Percentiles rank a stretch among this genome's conserved stretches.
Conservation (phyloP, 164 flowering plant genomes). For the Platanus orientalis region DNA sequence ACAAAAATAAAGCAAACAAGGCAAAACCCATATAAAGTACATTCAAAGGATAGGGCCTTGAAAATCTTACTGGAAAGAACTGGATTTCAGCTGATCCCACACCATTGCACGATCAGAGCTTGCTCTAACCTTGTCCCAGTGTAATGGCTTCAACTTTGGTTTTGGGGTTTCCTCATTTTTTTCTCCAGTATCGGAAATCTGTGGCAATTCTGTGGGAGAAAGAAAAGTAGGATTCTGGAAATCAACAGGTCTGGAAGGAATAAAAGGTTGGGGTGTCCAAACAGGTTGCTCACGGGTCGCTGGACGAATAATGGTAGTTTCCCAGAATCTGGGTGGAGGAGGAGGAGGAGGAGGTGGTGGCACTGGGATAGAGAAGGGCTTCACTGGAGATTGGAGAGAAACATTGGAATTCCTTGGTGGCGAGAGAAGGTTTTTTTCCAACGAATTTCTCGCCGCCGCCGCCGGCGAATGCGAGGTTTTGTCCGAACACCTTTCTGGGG, state of each 20-base stretch:
- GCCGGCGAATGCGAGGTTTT: background rate
- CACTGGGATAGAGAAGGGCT: slow-evolving; percentile 19
- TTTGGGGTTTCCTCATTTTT: slow-evolving; percentile 47
- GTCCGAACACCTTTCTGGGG: slow-evolving; percentile 8
- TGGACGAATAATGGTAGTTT: slow-evolving; percentile 19
- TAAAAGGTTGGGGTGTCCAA: slow-evolving; percentile 39
- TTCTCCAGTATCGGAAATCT: slow-evolving; percentile 26
- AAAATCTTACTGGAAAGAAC: slow-evolving; percentile 82
- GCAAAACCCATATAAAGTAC: too few species aligned
- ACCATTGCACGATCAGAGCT: slow-evolving; percentile 96
- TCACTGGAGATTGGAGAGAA: slow-evolving; percentile 11
- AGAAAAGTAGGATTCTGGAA: slow-evolving; percentile 28
- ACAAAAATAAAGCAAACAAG: background rate
- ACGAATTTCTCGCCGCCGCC: background rate
- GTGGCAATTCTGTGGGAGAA: slow-evolving; percentile 37
- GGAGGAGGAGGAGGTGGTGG: slow-evolving; percentile 42
- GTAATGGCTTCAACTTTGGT: slow-evolving; percentile 86
- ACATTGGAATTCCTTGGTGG: background rate
- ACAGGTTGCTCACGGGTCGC: slow-evolving; percentile 24
- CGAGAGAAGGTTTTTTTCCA: background rate
- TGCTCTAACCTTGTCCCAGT: slow-evolving; percentile 98
- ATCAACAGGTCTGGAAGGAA: slow-evolving; percentile 44
- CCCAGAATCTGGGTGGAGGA: slow-evolving; percentile 26
- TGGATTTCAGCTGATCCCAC: slow-evolving; percentile 94
- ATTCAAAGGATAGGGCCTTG: background rate